These are phyloP conservation scores for Brassica cretica DNA, from an alignment of 345 rosid genomes.

Conservation along the genomic window DNA sequence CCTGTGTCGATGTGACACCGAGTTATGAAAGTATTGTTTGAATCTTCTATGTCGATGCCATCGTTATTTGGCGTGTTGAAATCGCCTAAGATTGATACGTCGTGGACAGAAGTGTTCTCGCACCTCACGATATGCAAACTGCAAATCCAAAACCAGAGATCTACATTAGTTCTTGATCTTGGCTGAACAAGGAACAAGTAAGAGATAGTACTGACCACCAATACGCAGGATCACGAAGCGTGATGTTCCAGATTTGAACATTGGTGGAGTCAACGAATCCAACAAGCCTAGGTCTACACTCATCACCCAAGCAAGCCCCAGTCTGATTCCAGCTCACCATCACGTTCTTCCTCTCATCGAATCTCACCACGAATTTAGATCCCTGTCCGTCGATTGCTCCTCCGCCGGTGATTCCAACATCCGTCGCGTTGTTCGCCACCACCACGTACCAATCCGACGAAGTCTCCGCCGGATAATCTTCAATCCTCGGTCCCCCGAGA, in stretches of 20 bases:
- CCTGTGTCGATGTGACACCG: conserved; percentile 81
- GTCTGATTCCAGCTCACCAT: conserved; percentile 95
- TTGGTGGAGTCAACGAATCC: conserved; percentile 72
- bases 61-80: conserved; percentile 91
- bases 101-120: conserved; percentile 60
- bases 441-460: conserved; percentile 74
- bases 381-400: conserved; percentile 89
- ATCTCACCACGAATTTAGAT: conserved; percentile 62
- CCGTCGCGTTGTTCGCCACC: conserved; percentile 66
- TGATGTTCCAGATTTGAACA: conserved; percentile 68
- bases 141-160: conserved; percentile 32
- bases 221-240: conserved; percentile 73
- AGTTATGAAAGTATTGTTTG: conserved; percentile 70
- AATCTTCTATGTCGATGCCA: conserved; percentile 88
- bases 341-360: conserved; percentile 71
- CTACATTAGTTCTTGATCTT: too few species aligned
- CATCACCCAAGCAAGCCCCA: conserved; percentile 83
- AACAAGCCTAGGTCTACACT: conserved; percentile 77
- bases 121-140: conserved; percentile 86
- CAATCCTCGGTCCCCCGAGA: conserved; percentile 63
- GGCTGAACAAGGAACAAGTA: neutral
- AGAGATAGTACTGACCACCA: conserved; percentile 66
- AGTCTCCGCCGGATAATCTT: conserved; percentile 60
- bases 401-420: conserved; percentile 90
- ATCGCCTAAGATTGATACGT: conserved; percentile 76